Conservation (phyloP, 768 basidiomycete genomes). For the Psilocybe subaeruginosa region DNA sequence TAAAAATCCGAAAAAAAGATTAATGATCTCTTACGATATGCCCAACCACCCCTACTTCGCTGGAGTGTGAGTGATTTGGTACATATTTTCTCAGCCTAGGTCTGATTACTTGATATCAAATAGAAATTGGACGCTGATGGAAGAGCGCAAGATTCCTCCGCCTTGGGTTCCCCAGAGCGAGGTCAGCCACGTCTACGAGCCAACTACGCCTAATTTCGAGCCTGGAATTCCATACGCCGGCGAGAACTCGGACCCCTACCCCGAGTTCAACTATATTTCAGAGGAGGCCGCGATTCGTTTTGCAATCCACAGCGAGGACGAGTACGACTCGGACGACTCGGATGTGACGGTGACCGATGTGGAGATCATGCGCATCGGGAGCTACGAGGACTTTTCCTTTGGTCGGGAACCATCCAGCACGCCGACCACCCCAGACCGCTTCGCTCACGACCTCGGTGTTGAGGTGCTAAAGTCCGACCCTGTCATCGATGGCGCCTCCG, state of each 20-base stretch:
- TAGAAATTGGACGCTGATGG: constrained; percentile 31
- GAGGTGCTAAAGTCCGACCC: neutral
- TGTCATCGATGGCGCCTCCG: neutral
- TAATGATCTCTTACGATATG: constrained; percentile 29
- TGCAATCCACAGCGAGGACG: constrained; percentile 2
- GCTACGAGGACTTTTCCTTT: constrained; percentile 9
- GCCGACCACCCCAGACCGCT: neutral
- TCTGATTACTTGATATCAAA: neutral
- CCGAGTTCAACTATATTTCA: constrained; percentile 23
- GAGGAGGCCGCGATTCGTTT: constrained; percentile 2
- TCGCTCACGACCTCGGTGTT: neutral
- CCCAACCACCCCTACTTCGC: constrained; percentile 34
- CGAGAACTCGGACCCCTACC: constrained; percentile 20
- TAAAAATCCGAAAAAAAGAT: constrained; percentile 29
- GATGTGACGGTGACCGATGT: constrained; percentile 8
- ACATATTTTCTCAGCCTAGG: neutral
- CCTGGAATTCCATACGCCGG: constrained; percentile 19
- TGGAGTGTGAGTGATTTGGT: constrained; percentile 25
- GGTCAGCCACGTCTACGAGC: constrained; percentile 23
- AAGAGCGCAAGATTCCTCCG: constrained; percentile 21
- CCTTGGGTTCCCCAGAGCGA: constrained; percentile 30
- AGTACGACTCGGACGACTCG: constrained; percentile 10
- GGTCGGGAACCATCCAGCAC: neutral
- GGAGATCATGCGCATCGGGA: constrained; percentile 8
- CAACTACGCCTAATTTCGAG: constrained; percentile 13